Conservation (phyloP, 345 rosid genomes). For the Citrus unshiu region DNA sequence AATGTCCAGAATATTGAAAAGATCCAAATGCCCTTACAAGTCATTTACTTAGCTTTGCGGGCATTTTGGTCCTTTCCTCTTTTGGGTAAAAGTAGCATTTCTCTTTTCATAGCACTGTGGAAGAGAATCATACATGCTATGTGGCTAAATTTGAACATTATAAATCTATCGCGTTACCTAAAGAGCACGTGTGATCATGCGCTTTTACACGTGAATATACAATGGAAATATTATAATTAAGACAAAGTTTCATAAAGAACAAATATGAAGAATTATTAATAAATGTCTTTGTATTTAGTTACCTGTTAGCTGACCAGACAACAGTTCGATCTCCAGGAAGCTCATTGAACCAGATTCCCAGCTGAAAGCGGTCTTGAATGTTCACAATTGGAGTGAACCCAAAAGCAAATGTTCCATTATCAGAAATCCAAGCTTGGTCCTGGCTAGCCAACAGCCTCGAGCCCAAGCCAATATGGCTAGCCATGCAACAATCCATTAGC, state of each 20-base stretch:
- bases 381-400: conserved; percentile 50
- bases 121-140: too few species aligned
- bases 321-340: conserved; percentile 76
- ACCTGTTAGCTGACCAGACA: conserved; percentile 87
- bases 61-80: too few species aligned
- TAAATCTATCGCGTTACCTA: too few species aligned
- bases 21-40: too few species aligned
- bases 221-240: background rate
- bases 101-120: too few species aligned
- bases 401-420: conserved; percentile 69
- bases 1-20: too few species aligned
- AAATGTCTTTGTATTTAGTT: background rate
- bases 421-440: conserved; percentile 55
- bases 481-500: conserved; percentile 23
- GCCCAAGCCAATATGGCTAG: conserved; percentile 45
- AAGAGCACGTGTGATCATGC: too few species aligned
- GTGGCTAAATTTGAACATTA: too few species aligned
- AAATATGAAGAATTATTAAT: background rate
- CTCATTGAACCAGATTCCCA: conserved; percentile 70
- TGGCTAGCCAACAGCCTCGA: conserved; percentile 56
- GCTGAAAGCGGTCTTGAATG: conserved; percentile 31
- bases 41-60: too few species aligned
- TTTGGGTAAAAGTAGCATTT: too few species aligned
- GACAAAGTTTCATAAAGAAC: background rate
- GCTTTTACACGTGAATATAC: background rate